phyloP scores from a whole-genome alignment of 1,284 basidiomycete genomes.

The Blastosporella zonata region DNA sequence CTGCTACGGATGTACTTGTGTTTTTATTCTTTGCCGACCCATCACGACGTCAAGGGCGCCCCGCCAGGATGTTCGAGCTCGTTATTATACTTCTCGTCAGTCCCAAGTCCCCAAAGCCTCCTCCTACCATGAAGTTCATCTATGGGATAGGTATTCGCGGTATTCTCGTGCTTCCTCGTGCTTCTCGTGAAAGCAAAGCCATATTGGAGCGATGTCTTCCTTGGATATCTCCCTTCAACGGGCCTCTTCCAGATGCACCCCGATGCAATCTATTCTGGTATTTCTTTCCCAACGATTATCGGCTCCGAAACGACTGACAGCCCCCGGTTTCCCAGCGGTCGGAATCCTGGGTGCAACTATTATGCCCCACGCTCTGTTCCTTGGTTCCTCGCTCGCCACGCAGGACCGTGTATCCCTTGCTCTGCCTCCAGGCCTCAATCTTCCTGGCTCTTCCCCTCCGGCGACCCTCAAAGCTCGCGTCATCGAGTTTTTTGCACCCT shows the following conservation, averaged over 20 bases:
- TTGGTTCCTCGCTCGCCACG: conserved; percentile 72
- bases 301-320: neutral
- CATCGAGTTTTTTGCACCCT: conserved; percentile 19
- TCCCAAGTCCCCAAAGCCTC: neutral
- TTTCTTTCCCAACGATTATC: neutral
- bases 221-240: conserved; percentile 71
- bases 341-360: conserved; percentile 58
- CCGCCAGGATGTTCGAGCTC: conserved; percentile 70
- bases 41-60: conserved; percentile 40
- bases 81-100: conserved; percentile 68
- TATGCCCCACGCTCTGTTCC: conserved; percentile 67
- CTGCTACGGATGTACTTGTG: conserved; percentile 77
- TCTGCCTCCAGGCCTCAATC: conserved; percentile 4
- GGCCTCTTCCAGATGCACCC: conserved; percentile 45
- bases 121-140: conserved; percentile 6
- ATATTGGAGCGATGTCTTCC: conserved; percentile 68
- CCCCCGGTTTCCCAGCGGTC: conserved; percentile 44
- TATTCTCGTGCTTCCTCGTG: conserved; percentile 71
- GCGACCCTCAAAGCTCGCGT: conserved; percentile 13
- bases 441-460: conserved; percentile 9
- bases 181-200: conserved; percentile 68
- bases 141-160: conserved; percentile 52
- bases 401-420: conserved; percentile 52
- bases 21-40: conserved; percentile 58
- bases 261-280: conserved; percentile 69